A percentile compares a stretch with the other conserved stretches of the same genome.
phyloP scores from a whole-genome alignment of 2,329 filamentous ascomycete species.

The Niveomyces coronatus region DNA sequence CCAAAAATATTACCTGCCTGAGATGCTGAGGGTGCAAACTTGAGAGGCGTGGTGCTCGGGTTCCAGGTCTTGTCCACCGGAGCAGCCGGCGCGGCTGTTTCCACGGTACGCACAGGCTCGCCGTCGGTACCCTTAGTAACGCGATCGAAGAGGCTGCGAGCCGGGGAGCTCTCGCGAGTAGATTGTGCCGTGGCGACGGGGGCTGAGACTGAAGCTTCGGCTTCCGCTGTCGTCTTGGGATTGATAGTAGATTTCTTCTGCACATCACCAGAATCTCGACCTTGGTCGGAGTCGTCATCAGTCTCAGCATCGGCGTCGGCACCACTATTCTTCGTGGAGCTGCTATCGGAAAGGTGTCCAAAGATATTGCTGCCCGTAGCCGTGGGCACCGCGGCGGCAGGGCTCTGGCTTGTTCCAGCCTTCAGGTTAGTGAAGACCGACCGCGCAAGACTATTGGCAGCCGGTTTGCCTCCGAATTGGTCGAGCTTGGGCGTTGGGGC shows the following conservation, averaged over 20 bases:
- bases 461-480: slow-evolving; percentile 25
- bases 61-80: slow-evolving; percentile 31
- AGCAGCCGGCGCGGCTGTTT: slow-evolving; percentile 17
- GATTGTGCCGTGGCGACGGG: slow-evolving; percentile 14
- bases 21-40: slow-evolving; percentile 33
- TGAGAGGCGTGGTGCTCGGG: slow-evolving; percentile 41
- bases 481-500: slow-evolving; percentile 23
- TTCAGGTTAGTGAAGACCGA: slow-evolving; percentile 34
- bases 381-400: slow-evolving; percentile 12
- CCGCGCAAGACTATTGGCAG: slow-evolving; percentile 28
- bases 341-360: slow-evolving; percentile 46
- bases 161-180: slow-evolving; percentile 34
- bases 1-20: slow-evolving; percentile 24
- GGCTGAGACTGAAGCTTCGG: slow-evolving; percentile 21
- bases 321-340: slow-evolving; percentile 44
- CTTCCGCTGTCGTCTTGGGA: slow-evolving; percentile 32
- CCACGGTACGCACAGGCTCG: slow-evolving; percentile 34
- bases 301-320: slow-evolving; percentile 37
- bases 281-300: slow-evolving; percentile 32
- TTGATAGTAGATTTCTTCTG: slow-evolving; percentile 34
- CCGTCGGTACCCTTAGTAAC: slow-evolving; percentile 40
- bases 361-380: slow-evolving; percentile 44
- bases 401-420: slow-evolving; percentile 16
- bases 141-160: slow-evolving; percentile 45
- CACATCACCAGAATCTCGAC: slow-evolving; percentile 32